A percentile compares a stretch with the other conserved stretches of the same genome.
Conservation (phyloP, 2,329 filamentous ascomycete species). For the Scedosporium minutisporum region DNA sequence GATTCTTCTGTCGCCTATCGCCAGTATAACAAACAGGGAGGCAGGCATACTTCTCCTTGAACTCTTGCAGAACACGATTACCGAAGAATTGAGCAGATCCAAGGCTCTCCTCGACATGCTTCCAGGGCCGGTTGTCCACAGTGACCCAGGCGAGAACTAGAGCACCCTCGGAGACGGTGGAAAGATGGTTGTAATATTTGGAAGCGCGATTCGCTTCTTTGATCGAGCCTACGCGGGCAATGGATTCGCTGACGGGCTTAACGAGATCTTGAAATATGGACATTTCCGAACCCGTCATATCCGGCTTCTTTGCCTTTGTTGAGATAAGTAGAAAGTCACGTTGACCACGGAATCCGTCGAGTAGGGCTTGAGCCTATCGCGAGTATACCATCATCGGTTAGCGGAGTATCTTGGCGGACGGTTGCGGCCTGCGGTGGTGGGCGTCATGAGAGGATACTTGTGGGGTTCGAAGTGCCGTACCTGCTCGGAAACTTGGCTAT, state of each 20-base stretch:
- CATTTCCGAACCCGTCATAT: constrained; percentile 50
- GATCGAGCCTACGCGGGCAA: constrained; percentile 69
- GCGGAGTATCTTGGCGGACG: not conserved
- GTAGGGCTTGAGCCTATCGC: constrained; percentile 32
- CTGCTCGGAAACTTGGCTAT: constrained; percentile 71
- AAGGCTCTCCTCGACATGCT: constrained; percentile 75
- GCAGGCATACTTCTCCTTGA: constrained; percentile 55
- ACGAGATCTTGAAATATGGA: constrained; percentile 65
- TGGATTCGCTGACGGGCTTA: constrained; percentile 75
- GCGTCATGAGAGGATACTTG: too few species aligned
- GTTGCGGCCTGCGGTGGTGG: not conserved
- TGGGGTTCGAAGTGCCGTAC: constrained; percentile 31
- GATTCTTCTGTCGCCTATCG: not conserved
- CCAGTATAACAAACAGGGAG: too few species aligned
- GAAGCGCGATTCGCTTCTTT: constrained; percentile 72
- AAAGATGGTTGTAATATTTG: constrained; percentile 69
- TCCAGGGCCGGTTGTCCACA: constrained; percentile 70
- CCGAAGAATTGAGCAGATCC: constrained; percentile 87
- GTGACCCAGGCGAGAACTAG: constrained; percentile 86
- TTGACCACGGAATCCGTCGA: constrained; percentile 68
- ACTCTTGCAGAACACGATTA: constrained; percentile 84
- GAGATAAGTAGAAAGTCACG: constrained; percentile 80
- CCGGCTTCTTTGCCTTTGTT: constrained; percentile 86
- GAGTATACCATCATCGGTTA: constrained; percentile 21
- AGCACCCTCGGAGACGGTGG: constrained; percentile 82